A percentile compares a stretch with the other conserved stretches of the same genome.
Evolutionary conservation across 2,329 filamentous ascomycete species (phyloP).

Genomic region (Sporothrix curviconia): DNA sequence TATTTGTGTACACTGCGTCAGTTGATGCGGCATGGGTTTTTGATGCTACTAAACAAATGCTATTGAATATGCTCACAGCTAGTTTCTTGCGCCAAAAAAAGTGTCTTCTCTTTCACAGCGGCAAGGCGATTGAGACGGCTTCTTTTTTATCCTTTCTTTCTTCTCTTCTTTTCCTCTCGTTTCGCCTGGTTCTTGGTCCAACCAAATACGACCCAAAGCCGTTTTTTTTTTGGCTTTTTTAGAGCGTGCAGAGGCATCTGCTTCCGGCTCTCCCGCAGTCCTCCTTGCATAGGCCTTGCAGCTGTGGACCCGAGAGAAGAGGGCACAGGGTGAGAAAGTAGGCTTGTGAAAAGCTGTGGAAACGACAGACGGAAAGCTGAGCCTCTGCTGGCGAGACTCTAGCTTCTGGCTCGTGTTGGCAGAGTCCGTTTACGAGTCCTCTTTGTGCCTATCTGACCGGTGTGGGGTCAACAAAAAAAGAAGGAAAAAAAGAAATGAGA

Average conservation of each 20-base stretch:
- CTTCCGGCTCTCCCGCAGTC: conserved; percentile 3
- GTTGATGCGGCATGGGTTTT: no score
- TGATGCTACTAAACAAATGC: no score
- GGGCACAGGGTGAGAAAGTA: neutral
- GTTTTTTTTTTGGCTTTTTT: neutral
- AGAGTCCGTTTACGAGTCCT: no score
- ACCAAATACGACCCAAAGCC: no score
- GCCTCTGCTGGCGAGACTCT: neutral
- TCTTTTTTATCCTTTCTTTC: neutral
- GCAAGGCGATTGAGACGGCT: no score
- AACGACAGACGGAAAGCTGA: neutral
- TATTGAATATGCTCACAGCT: no score
- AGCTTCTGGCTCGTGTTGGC: no score
- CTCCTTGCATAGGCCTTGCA: conserved; percentile 2
- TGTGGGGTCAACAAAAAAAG: neutral
- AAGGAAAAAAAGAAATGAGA: neutral
- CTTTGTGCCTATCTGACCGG: neutral
- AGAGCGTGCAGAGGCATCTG: neutral
- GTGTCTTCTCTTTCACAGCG: no score
- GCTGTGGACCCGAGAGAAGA: neutral
- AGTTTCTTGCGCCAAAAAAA: no score
- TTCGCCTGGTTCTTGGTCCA: no score
- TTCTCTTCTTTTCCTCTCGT: neutral
- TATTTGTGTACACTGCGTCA: no score
- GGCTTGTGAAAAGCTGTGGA: neutral